A percentile compares a stretch with the other conserved stretches of the same genome.
Evolutionary conservation across 305 asterid genomes (phyloP).

Genomic region (Ilex paraguariensis): DNA sequence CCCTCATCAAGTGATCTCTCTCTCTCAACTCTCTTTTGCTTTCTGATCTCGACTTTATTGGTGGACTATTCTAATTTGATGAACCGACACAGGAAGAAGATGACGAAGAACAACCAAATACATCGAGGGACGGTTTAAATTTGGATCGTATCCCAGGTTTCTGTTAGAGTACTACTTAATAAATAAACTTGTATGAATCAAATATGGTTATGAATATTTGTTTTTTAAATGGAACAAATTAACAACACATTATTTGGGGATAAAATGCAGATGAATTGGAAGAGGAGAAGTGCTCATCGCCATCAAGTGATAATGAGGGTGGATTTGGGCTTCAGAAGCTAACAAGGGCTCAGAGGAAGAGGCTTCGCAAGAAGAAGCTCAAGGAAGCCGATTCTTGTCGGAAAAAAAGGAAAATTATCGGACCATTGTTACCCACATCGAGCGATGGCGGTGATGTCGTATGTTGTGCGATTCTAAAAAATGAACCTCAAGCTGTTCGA

Average conservation of each 20-base stretch:
- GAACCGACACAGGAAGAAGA: slow-evolving; percentile 26
- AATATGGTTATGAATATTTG: neutral
- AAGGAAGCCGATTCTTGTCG: slow-evolving; percentile 44
- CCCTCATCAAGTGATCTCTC: slow-evolving; percentile 20
- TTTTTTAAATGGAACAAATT: neutral
- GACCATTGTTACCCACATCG: too few species aligned
- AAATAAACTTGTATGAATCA: neutral
- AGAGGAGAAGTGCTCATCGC: slow-evolving; percentile 20
- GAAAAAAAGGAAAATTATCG: too few species aligned
- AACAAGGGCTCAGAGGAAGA: slow-evolving; percentile 79
- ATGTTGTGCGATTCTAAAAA: too few species aligned
- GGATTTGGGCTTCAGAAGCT: slow-evolving; percentile 27
- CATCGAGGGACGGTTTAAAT: slow-evolving; percentile 11
- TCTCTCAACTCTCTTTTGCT: neutral
- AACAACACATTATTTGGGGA: neutral
- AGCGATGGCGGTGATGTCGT: too few species aligned
- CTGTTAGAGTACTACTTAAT: slow-evolving; percentile 2
- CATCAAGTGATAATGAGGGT: slow-evolving; percentile 23
- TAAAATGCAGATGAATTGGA: slow-evolving; percentile 33
- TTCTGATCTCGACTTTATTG: neutral
- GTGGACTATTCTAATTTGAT: neutral
- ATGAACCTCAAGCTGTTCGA: too few species aligned
- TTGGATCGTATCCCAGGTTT: slow-evolving; percentile 37
- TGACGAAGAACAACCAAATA: slow-evolving; percentile 14
- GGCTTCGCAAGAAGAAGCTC: slow-evolving; percentile 62